A percentile compares a stretch with the other conserved stretches of the same genome.
Evolutionary conservation across 768 basidiomycete species (phyloP).

Genomic region (Lyophyllum shimeji): DNA sequence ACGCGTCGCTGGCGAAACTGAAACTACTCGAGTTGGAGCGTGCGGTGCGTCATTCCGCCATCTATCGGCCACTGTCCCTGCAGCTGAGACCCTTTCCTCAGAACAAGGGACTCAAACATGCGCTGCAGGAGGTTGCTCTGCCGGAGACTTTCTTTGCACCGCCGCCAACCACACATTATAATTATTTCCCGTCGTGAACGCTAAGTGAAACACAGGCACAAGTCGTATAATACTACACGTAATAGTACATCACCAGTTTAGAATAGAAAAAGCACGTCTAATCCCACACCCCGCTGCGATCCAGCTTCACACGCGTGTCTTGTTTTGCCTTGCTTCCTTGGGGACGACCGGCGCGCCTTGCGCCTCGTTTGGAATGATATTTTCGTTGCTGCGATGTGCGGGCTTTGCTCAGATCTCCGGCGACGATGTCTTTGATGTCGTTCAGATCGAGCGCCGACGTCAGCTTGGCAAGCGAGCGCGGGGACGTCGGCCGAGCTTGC

Average conservation of each 20-base stretch:
- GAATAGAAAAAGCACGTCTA: slow-evolving; percentile 21
- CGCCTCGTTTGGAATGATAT: slow-evolving; percentile 74
- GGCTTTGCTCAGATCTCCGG: slow-evolving; percentile 56
- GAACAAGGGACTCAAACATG: slow-evolving; percentile 31
- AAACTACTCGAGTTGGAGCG: slow-evolving; percentile 70
- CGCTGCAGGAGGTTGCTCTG: slow-evolving; percentile 1
- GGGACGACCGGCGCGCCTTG: slow-evolving; percentile 60
- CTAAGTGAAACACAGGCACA: not conserved
- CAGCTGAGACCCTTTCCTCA: slow-evolving; percentile 4
- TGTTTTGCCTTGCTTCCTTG: slow-evolving; percentile 87
- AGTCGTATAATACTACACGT: not conserved
- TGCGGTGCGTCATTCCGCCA: slow-evolving; percentile 44
- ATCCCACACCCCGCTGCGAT: slow-evolving; percentile 62
- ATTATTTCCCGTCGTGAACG: slow-evolving; percentile 3
- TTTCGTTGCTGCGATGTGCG: slow-evolving; percentile 68
- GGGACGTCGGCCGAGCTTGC: slow-evolving; percentile 46
- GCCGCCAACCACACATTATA: not conserved
- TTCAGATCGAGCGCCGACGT: slow-evolving; percentile 39
- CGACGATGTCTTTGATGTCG: slow-evolving; percentile 60
- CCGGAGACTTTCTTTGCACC: not conserved
- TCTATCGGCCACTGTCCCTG: not conserved
- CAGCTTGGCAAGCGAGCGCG: slow-evolving; percentile 40
- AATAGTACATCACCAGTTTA: not conserved
- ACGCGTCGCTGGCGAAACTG: slow-evolving; percentile 55
- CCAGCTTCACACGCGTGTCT: slow-evolving; percentile 63